These are phyloP conservation scores for Hydrangea macrophylla DNA, from an alignment of 148 eudicot species.

Conservation along the genomic window DNA sequence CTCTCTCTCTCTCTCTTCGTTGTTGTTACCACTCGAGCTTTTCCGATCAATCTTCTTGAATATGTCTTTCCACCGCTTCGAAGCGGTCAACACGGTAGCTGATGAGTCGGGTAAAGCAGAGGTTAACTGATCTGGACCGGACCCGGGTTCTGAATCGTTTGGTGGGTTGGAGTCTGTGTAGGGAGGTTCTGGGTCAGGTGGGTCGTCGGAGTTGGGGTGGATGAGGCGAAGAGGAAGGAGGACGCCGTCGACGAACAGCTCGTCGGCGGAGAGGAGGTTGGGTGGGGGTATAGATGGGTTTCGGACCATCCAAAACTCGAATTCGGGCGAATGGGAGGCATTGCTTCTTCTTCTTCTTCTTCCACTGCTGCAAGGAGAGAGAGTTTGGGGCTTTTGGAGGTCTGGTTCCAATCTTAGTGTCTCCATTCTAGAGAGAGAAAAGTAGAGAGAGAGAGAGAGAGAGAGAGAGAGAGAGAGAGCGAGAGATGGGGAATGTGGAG, in stretches of 20 bases:
- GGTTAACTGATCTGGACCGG: constrained; percentile 18
- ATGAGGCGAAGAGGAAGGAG: constrained; percentile 75
- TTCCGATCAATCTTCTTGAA: constrained; percentile 47
- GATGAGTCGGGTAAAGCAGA: constrained; percentile 3
- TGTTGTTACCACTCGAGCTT: not conserved
- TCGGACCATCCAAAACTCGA: constrained; percentile 61
- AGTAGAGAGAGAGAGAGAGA: constrained; percentile 18
- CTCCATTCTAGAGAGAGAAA: constrained; percentile 10
- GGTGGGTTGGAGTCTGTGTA: not conserved
- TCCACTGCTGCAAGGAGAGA: constrained; percentile 29
- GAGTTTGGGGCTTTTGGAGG: constrained; percentile 19
- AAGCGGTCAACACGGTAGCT: constrained; percentile 25
- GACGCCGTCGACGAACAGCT: constrained; percentile 76
- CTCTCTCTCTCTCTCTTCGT: constrained; percentile 12
- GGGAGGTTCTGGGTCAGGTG: constrained; percentile 1
- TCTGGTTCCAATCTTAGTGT: constrained; percentile 1
- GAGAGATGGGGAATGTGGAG: not conserved
- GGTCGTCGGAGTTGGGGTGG: constrained; percentile 19
- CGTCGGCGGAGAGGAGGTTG: constrained; percentile 77
- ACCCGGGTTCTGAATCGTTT: constrained; percentile 8
- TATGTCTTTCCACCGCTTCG: constrained; percentile 79
- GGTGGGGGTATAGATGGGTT: constrained; percentile 40
- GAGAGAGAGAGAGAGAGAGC: not conserved
- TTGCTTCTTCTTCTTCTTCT: constrained; percentile 24
- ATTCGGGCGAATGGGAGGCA: constrained; percentile 59